Evolutionary conservation across 805 yeast genomes (phyloP).

Genomic region (Wickerhamiella spandovensis): DNA sequence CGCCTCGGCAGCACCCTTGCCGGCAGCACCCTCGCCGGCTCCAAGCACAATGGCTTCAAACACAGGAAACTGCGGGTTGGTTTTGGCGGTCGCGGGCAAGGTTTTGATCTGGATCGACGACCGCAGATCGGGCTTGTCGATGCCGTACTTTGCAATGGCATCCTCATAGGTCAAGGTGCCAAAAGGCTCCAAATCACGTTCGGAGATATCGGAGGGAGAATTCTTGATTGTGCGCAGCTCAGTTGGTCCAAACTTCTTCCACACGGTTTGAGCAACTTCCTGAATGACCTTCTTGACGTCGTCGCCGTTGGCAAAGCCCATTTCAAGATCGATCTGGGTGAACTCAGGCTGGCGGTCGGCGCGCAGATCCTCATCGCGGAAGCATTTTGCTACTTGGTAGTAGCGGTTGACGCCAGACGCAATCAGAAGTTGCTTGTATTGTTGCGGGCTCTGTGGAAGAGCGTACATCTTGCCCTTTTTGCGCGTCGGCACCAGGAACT

Average conservation of each 20-base stretch:
- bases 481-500: slow-evolving; percentile 87
- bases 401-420: slow-evolving; percentile 82
- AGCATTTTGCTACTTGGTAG: slow-evolving; percentile 86
- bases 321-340: slow-evolving; percentile 92
- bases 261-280: slow-evolving; percentile 37
- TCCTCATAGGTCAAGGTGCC: slow-evolving; percentile 42
- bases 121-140: slow-evolving; percentile 89
- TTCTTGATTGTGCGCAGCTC: slow-evolving; percentile 22
- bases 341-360: slow-evolving; percentile 96
- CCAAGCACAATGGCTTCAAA: slow-evolving; percentile 51
- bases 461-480: slow-evolving; percentile 56
- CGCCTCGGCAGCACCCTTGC: neutral
- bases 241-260: slow-evolving; percentile 36
- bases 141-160: slow-evolving; percentile 65
- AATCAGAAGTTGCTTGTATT: slow-evolving; percentile 87
- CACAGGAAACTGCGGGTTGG: slow-evolving; percentile 42
- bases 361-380: slow-evolving; percentile 90
- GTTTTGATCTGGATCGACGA: slow-evolving; percentile 34
- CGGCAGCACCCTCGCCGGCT: neutral
- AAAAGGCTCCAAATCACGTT: slow-evolving; percentile 2
- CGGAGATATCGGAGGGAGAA: slow-evolving; percentile 9
- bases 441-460: slow-evolving; percentile 95
- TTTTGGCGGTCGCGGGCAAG: slow-evolving; percentile 30
- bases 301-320: slow-evolving; percentile 61
- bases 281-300: slow-evolving; percentile 61